Conservation (phyloP, 805 yeast genomes). For the Ogataea polymorpha region DNA sequence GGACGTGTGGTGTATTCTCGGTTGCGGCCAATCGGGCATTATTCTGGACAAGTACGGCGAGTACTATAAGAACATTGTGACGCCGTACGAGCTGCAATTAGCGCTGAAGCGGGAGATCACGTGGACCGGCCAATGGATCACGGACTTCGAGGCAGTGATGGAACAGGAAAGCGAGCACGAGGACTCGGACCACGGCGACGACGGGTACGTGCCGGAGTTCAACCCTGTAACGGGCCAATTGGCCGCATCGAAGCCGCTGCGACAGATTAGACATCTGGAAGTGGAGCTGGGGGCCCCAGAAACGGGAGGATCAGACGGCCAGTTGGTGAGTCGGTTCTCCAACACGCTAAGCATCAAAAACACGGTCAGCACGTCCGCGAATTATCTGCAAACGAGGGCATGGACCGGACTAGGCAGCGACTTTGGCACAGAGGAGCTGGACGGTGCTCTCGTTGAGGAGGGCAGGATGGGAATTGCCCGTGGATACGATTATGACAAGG, state of each 20-base stretch:
- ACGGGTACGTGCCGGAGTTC: slow-evolving; percentile 74
- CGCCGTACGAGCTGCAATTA: slow-evolving; percentile 85
- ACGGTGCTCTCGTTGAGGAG: slow-evolving; percentile 79
- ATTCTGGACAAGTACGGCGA: slow-evolving; percentile 76
- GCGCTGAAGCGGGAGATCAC: slow-evolving; percentile 72
- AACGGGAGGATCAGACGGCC: slow-evolving; percentile 25
- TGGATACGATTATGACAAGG: slow-evolving; percentile 57
- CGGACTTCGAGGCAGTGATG: slow-evolving; percentile 63
- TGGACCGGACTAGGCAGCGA: slow-evolving; percentile 96
- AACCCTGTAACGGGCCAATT: slow-evolving; percentile 84
- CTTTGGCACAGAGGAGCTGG: slow-evolving; percentile 40
- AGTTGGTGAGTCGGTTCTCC: slow-evolving; percentile 55
- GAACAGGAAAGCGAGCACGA: slow-evolving; percentile 35
- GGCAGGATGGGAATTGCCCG: slow-evolving; percentile 90
- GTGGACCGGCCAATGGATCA: slow-evolving; percentile 95
- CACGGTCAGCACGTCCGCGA: slow-evolving; percentile 88
- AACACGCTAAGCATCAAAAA: slow-evolving; percentile 62
- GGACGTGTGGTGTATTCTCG: slow-evolving; percentile 91
- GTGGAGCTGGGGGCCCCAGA: slow-evolving; percentile 43
- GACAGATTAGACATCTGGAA: slow-evolving; percentile 62
- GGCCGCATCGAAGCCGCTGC: slow-evolving; percentile 69
- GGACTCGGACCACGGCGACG: slow-evolving; percentile 21
- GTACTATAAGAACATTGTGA: slow-evolving; percentile 85
- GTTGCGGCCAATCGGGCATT: slow-evolving; percentile 93
- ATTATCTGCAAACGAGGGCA: slow-evolving; percentile 59